Percentiles rank a stretch among this genome's conserved stretches.
Evolutionary conservation across 2,329 filamentous ascomycete species (phyloP).

Genomic region (Chaetomiaceae sp.): DNA sequence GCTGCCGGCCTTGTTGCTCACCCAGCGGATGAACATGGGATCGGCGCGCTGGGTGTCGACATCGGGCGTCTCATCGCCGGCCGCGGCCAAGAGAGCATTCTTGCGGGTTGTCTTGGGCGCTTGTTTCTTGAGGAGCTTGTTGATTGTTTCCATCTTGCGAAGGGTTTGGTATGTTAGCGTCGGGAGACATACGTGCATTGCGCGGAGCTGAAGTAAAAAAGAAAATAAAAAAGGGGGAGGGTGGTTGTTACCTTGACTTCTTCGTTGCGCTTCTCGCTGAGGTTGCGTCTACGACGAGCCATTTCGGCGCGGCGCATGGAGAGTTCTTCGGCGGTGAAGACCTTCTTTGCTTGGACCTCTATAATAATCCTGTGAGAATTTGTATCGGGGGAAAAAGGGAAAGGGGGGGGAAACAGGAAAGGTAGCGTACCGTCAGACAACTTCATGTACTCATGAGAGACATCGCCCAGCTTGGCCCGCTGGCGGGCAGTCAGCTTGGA

Average conservation of each 20-base stretch:
- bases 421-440: conserved; percentile 51
- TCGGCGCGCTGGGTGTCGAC: conserved; percentile 47
- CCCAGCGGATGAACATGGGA: conserved; percentile 64
- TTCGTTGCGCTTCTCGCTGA: conserved; percentile 62
- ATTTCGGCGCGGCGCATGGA: conserved; percentile 60
- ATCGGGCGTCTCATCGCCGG: conserved; percentile 48
- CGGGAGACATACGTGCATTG: neutral
- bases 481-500: conserved; percentile 60
- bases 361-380: conserved; percentile 25
- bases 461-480: conserved; percentile 55
- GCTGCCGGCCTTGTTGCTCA: conserved; percentile 62
- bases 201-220: neutral
- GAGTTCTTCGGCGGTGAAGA: conserved; percentile 57
- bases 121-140: conserved; percentile 82
- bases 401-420: neutral
- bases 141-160: conserved; percentile 78
- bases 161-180: neutral
- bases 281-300: conserved; percentile 56
- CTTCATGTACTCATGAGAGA: conserved; percentile 53
- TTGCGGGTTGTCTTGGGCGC: conserved; percentile 67
- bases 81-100: conserved; percentile 37
- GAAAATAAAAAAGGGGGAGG: no score
- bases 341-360: conserved; percentile 62
- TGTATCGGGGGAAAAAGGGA: neutral
- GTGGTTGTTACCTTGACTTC: conserved; percentile 52